Percentiles rank a stretch among this genome's conserved stretches.
phyloP scores from a whole-genome alignment of 768 basidiomycete genomes.

The Macrocybe gigantea region DNA sequence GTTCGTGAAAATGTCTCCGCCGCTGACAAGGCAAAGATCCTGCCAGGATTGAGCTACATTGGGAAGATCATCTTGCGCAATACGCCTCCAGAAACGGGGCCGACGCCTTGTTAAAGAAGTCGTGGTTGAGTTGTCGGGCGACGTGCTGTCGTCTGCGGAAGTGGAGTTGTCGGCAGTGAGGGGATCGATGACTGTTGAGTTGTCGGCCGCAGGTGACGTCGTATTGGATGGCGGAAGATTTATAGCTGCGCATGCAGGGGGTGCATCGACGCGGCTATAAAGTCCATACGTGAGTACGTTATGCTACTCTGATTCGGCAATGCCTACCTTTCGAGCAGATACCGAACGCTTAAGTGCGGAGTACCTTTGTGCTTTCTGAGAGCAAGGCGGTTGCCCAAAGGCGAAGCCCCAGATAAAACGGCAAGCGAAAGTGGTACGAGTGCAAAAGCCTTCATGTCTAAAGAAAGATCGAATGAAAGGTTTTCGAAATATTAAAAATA shows the following conservation, averaged over 20 bases:
- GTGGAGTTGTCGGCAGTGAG: not conserved
- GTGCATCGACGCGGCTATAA: constrained; percentile 24
- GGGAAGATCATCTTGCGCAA: constrained; percentile 28
- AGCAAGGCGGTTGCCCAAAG: constrained; percentile 27
- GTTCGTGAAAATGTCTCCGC: constrained; percentile 32
- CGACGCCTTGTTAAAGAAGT: constrained; percentile 9
- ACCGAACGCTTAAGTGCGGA: constrained; percentile 17
- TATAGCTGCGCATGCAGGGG: constrained; percentile 24
- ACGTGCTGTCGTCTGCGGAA: not conserved
- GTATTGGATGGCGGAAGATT: constrained; percentile 16
- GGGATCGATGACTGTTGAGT: constrained; percentile 4
- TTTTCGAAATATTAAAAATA: constrained; percentile 8
- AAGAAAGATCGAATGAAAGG: constrained; percentile 9
- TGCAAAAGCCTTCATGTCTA: constrained; percentile 23
- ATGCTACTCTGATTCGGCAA: constrained; percentile 1
- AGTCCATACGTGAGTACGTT: not conserved
- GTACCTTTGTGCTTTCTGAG: constrained; percentile 24
- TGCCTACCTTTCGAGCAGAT: constrained; percentile 26
- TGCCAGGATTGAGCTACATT: constrained; percentile 37
- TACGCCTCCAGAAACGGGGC: constrained; percentile 4
- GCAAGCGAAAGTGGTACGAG: constrained; percentile 22
- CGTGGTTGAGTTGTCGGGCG: not conserved
- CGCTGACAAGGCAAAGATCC: constrained; percentile 35
- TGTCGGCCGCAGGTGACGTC: constrained; percentile 12
- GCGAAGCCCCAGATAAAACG: constrained; percentile 23